Evolutionary conservation across 1,284 basidiomycete species (phyloP), one percentile per base, ranked within the genome.

Genomic region (Rhodotorula sp.): DNA sequence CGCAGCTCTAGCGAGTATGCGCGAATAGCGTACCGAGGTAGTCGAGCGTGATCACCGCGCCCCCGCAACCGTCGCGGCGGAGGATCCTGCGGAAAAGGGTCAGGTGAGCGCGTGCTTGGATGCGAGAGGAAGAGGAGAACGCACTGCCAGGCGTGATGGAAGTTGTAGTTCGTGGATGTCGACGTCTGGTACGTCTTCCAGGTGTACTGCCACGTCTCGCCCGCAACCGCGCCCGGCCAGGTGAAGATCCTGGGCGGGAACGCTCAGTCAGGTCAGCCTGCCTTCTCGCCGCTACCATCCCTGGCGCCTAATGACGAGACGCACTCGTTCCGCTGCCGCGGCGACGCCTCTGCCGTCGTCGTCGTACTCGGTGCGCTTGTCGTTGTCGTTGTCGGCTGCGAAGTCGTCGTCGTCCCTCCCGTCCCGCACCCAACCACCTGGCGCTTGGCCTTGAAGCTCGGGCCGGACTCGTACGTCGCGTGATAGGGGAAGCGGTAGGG

Each of bases 311-410:
- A 50, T 8, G 7, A 5, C 22, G n/a, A 1, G 37, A 59, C 59
- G 22, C 46, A 61, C 64, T 77, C 76, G 59, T 73, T 67, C 2
- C 76, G 66, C 64, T 77, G 76, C 2, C 73, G 63, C 8, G 71
- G 41, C 1, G 61, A 58, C n/a, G 29, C 51, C 7, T 32, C 53
- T 1, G 61, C 29, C 5, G 67, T 63, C 19, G 61, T 25, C 9
- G 64, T 66, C 39, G 66, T 37, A 2, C 19, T 61, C 21, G 37
- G 34, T 4, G 61, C 25, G 37, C 55, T 34, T 3, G 65, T 58
- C 3, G 65, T 54, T 27, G 66, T 59, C 22, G 64, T 29, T 27
- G 55, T 54, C 25, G 50, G 2, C 25, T 36, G 57, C 3, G 70
- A 21, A 1, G 62, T 46, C 13, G 66, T 64, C 13, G 57, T n/a